These are phyloP conservation scores for Penstemon newberryi DNA, from an alignment of 257 asterid genomes.

Conservation along the genomic window DNA sequence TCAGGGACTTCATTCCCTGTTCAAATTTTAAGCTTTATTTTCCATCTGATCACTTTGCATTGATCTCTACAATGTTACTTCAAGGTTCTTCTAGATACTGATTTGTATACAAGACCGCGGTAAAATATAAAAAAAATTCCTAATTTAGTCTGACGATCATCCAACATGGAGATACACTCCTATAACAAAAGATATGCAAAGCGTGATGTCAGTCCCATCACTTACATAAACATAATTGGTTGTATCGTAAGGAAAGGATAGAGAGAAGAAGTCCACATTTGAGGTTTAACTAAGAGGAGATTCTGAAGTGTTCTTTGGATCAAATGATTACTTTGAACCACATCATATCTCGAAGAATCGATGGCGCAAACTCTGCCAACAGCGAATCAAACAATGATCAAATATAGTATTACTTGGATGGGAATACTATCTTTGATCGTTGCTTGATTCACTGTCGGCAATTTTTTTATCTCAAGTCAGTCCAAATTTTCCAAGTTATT, in stretches of 20 bases:
- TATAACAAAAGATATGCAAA: no score
- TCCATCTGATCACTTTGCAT: not conserved
- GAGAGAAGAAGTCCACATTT: no score
- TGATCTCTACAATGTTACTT: not conserved
- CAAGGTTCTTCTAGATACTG: not conserved
- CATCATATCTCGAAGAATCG: no score
- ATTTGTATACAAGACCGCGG: not conserved
- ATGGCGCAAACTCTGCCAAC: not conserved
- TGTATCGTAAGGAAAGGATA: no score
- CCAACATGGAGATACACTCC: not conserved
- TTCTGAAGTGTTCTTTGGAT: no score
- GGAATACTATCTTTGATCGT: no score
- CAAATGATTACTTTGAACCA: no score
- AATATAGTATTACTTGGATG: not conserved
- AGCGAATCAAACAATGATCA: not conserved
- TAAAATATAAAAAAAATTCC: not conserved
- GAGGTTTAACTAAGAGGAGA: no score
- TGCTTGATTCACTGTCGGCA: no score
- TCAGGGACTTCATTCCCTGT: not conserved
- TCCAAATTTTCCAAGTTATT: slow-evolving; percentile 15
- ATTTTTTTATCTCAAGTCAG: not conserved
- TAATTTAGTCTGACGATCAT: slow-evolving; percentile 5
- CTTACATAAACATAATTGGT: no score
- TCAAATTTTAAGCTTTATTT: not conserved
- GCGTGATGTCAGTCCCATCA: no score